phyloP scores from a whole-genome alignment of 2,329 filamentous ascomycete genomes.

The Nothopassalora personata region DNA sequence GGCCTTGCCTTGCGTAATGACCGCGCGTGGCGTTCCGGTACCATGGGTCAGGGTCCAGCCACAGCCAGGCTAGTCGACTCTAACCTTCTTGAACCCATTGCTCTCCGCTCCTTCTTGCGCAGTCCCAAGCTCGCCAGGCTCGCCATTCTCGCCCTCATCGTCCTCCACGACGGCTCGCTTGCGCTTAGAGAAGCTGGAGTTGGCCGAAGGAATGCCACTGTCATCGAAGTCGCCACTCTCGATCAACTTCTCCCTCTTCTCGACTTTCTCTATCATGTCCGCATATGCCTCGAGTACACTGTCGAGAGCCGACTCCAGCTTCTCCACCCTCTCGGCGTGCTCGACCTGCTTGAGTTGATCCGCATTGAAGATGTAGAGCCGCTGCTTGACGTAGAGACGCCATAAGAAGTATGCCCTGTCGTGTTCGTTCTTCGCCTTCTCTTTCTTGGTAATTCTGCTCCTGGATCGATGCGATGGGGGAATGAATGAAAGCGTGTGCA shows the following conservation, averaged over 20 bases:
- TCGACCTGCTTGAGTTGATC: constrained; percentile 67
- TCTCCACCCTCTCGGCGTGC: constrained; percentile 61
- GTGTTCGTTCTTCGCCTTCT: constrained; percentile 50
- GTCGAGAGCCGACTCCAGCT: constrained; percentile 63
- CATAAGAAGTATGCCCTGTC: constrained; percentile 64
- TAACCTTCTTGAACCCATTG: constrained; percentile 19
- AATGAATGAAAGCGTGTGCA: constrained; percentile 62
- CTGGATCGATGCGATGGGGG: constrained; percentile 45
- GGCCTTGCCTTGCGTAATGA: neutral
- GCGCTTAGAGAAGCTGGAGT: constrained; percentile 14
- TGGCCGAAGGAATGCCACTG: neutral
- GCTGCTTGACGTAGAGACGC: constrained; percentile 69
- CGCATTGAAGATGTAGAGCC: constrained; percentile 69
- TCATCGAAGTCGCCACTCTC: constrained; percentile 11
- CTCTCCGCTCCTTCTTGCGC: constrained; percentile 8
- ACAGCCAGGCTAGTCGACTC: constrained; percentile 5
- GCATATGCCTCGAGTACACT: constrained; percentile 69
- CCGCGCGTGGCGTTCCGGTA: constrained; percentile 2
- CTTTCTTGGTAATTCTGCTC: constrained; percentile 40
- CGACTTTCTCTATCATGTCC: constrained; percentile 53
- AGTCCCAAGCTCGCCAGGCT: constrained; percentile 12
- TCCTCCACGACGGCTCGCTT: constrained; percentile 20
- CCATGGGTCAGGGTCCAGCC: neutral
- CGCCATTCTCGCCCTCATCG: constrained; percentile 22
- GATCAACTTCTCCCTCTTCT: constrained; percentile 31